Conservation (phyloP, 441 rosid genomes). For the Cnidoscolus chayamansa region DNA sequence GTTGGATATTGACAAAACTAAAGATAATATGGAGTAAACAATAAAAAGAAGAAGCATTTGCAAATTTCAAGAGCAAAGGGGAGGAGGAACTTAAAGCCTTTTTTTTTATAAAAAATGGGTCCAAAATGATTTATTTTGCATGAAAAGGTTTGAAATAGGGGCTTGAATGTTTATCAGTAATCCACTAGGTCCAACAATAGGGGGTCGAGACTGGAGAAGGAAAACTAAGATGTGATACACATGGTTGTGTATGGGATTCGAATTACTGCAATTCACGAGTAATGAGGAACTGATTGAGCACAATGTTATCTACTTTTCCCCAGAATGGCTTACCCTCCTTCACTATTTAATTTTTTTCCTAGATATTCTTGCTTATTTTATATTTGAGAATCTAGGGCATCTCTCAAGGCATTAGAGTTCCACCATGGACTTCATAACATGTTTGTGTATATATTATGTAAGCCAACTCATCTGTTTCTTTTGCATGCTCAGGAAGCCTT, state of each 20-base stretch:
- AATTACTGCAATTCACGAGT: background rate
- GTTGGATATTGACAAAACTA: background rate
- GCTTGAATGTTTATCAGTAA: background rate
- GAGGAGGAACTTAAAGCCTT: background rate
- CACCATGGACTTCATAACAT: background rate
- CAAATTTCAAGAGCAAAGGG: background rate
- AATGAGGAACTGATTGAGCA: background rate
- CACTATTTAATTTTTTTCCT: background rate
- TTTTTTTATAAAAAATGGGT: background rate
- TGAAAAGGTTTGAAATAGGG: background rate
- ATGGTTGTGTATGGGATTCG: too few species aligned
- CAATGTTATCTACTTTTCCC: too few species aligned
- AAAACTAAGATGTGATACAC: background rate
- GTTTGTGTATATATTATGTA: background rate
- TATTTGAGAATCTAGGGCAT: conserved; percentile 16
- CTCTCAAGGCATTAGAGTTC: background rate
- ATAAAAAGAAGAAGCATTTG: background rate
- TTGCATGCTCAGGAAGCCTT: conserved; percentile 58
- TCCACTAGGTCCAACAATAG: background rate
- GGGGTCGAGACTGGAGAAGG: background rate
- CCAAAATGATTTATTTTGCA: background rate
- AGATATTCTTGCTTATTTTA: background rate
- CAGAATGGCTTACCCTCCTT: background rate
- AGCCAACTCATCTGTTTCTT: conserved; percentile 11
- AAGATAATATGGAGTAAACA: background rate